phyloP scores from a whole-genome alignment of 768 basidiomycete genomes.

The Boletus huronensis region DNA sequence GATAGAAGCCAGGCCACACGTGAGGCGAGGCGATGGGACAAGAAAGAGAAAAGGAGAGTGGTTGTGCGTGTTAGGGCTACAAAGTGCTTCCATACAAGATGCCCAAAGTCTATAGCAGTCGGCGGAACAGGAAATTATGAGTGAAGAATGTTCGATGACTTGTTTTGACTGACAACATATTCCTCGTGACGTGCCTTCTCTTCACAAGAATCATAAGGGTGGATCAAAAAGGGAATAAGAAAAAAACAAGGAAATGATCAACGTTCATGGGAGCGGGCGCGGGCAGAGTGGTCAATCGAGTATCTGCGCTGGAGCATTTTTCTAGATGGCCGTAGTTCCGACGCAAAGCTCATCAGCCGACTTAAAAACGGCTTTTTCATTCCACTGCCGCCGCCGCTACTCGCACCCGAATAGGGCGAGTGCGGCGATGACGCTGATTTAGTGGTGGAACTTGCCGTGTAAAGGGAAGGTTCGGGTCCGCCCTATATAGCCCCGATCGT shows the following conservation, averaged over 20 bases:
- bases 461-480: slow-evolving; percentile 48
- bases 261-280: slow-evolving; percentile 21
- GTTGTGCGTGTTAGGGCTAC: slow-evolving; percentile 30
- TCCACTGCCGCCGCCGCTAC: slow-evolving; percentile 22
- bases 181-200: slow-evolving; percentile 1
- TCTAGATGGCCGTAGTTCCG: slow-evolving; percentile 41
- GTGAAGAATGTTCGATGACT: slow-evolving; percentile 4
- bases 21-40: background rate
- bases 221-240: background rate
- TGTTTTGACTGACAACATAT: slow-evolving; percentile 5
- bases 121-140: slow-evolving; percentile 9
- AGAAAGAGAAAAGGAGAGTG: slow-evolving; percentile 19
- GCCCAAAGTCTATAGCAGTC: slow-evolving; percentile 24
- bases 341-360: slow-evolving; percentile 52
- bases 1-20: slow-evolving; percentile 2
- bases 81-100: slow-evolving; percentile 18
- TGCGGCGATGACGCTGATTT: slow-evolving; percentile 54
- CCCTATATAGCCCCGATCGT: slow-evolving; percentile 35
- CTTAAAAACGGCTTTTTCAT: slow-evolving; percentile 59
- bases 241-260: slow-evolving; percentile 6
- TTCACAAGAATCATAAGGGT: slow-evolving; percentile 1
- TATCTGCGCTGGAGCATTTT: slow-evolving; percentile 48
- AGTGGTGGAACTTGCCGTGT: slow-evolving; percentile 56
- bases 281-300: slow-evolving; percentile 38
- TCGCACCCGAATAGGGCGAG: slow-evolving; percentile 31